Percentiles rank a stretch among this genome's conserved stretches.
These are phyloP conservation scores for Fusarium proliferatum DNA, from an alignment of 2,329 filamentous ascomycete genomes.

Conservation along the genomic window DNA sequence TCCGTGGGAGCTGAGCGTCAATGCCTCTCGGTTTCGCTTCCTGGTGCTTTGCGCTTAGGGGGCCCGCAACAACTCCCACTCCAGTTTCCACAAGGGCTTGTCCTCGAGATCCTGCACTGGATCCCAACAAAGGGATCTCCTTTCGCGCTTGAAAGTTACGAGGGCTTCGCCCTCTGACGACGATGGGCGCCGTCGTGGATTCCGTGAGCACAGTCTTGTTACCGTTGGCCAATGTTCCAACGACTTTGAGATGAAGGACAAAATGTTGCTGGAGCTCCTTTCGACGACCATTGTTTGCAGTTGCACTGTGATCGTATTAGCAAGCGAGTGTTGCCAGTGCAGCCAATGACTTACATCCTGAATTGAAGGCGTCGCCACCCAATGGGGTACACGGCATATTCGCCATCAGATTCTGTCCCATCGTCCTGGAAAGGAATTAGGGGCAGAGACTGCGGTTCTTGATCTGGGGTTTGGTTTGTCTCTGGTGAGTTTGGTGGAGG, in stretches of 20 bases:
- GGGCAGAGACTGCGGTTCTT: slow-evolving; percentile 86
- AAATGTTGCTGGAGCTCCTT: slow-evolving; percentile 98
- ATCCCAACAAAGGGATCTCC: slow-evolving; percentile 86
- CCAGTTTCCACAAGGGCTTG: slow-evolving; percentile 77
- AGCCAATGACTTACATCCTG: slow-evolving; percentile 68
- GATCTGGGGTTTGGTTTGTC: slow-evolving; percentile 73
- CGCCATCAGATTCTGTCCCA: slow-evolving; percentile 71
- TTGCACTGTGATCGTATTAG: slow-evolving; percentile 68
- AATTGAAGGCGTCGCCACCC: slow-evolving; percentile 96
- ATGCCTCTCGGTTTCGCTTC: slow-evolving; percentile 63
- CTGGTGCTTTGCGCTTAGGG: slow-evolving; percentile 64
- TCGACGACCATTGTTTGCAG: slow-evolving; percentile 92
- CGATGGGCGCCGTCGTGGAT: slow-evolving; percentile 88
- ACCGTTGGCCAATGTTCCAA: slow-evolving; percentile 86
- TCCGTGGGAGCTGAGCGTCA: slow-evolving; percentile 66
- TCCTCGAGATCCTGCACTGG: slow-evolving; percentile 79
- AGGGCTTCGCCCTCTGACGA: slow-evolving; percentile 91
- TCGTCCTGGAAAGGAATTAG: slow-evolving; percentile 75
- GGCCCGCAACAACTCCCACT: slow-evolving; percentile 68
- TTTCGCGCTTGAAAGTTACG: slow-evolving; percentile 95
- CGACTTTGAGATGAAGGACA: slow-evolving; percentile 85
- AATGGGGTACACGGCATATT: slow-evolving; percentile 90
- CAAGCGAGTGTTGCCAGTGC: not conserved
- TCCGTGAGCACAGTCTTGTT: slow-evolving; percentile 84
- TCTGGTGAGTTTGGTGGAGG: slow-evolving; percentile 83